phyloP scores from a whole-genome alignment of 1,139 yeast species.

The Zygosaccharomyces pseudobailii region DNA sequence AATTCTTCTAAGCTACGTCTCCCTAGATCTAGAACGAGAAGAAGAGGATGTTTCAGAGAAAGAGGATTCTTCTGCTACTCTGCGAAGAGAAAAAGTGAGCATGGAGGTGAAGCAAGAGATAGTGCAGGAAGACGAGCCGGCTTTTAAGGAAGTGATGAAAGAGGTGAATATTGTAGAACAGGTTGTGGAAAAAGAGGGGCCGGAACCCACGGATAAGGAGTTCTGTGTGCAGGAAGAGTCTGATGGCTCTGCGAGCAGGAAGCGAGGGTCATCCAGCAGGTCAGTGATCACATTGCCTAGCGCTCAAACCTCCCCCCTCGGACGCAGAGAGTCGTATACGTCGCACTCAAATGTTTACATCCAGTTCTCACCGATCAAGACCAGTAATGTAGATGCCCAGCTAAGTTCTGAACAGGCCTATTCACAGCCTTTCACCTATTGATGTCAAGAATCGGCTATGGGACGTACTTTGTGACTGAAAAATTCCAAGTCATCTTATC shows the following conservation, averaged over 20 bases:
- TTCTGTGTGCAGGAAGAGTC: constrained; percentile 1
- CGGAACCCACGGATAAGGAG: background rate
- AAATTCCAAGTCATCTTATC: constrained; percentile 2
- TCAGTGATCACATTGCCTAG: constrained; percentile 9
- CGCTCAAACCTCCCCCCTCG: constrained; percentile 8
- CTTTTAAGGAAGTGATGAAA: background rate
- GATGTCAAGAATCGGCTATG: background rate
- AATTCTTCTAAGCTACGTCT: constrained; percentile 9
- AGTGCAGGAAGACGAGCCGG: background rate
- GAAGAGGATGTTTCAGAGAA: constrained; percentile 1
- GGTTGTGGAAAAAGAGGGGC: background rate
- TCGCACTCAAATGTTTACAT: constrained; percentile 13
- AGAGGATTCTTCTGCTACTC: background rate
- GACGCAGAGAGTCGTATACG: constrained; percentile 3
- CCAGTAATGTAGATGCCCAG: constrained; percentile 17
- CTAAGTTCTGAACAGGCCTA: constrained; percentile 29
- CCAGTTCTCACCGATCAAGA: constrained; percentile 25
- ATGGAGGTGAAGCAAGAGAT: background rate
- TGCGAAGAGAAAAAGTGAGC: background rate
- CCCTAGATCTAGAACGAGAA: constrained; percentile 2
- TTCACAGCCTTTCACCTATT: constrained; percentile 28
- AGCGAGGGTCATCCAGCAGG: constrained; percentile 4
- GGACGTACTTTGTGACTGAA: constrained; percentile 2
- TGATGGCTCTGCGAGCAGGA: constrained; percentile 2
- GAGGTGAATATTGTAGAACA: background rate